Conservation (phyloP, 139 green algal species). For the Tetratostichococcus sp. region DNA sequence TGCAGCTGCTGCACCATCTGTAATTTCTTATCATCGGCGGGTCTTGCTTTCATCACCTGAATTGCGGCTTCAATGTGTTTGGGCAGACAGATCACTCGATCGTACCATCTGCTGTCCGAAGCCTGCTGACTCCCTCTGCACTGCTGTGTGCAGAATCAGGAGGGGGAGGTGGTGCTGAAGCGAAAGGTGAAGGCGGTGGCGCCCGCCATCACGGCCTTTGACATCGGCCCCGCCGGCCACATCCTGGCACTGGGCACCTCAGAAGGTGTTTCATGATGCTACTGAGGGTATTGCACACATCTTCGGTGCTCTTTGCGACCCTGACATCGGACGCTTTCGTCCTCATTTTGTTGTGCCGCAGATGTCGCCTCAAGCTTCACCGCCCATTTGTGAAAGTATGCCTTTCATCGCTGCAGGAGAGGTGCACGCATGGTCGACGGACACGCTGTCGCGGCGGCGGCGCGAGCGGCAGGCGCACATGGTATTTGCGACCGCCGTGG, state of each 20-base stretch:
- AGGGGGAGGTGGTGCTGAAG: conserved; percentile 7
- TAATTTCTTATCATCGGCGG: no score
- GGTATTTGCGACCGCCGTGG: conserved; percentile 48
- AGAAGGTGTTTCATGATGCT: no score
- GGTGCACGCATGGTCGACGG: background rate
- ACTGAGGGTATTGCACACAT: no score
- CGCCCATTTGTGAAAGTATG: no score
- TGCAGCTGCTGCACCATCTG: no score
- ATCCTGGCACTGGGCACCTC: conserved; percentile 8
- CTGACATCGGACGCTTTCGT: background rate
- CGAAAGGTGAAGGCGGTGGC: conserved; percentile 1
- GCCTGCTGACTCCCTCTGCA: no score
- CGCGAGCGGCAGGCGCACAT: conserved; percentile 41
- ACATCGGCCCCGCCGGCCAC: conserved; percentile 10
- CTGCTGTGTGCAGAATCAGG: conserved; percentile 4
- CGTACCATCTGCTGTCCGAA: no score
- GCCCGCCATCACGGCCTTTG: conserved; percentile 20
- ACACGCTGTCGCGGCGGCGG: conserved; percentile 7
- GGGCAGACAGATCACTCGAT: no score
- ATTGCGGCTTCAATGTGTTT: no score
- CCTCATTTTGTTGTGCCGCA: background rate
- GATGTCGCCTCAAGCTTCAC: background rate
- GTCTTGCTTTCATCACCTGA: no score
- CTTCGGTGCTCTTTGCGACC: background rate
- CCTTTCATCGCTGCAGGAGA: no score